These are phyloP conservation scores for Rhodotorula sp. DNA, from an alignment of 1,284 basidiomycete species.

Conservation along the genomic window DNA sequence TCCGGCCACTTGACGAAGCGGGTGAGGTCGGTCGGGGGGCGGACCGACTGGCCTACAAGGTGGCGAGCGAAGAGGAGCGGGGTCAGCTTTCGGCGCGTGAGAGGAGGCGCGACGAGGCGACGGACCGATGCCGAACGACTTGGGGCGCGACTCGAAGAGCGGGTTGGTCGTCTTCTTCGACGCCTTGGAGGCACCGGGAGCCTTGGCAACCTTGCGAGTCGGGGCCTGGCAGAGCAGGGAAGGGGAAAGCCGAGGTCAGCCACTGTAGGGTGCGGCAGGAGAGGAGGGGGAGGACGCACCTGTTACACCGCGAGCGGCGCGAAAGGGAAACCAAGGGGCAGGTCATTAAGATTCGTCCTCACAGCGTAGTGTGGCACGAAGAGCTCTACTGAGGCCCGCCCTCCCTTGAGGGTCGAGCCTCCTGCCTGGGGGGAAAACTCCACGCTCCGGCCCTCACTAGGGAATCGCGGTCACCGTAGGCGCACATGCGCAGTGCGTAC, in stretches of 20 bases:
- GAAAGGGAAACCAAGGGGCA: constrained; percentile 2
- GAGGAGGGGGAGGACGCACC: constrained; percentile 2
- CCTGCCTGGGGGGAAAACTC: constrained; percentile 10
- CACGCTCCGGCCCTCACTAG: constrained; percentile 2
- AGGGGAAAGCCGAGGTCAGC: not conserved
- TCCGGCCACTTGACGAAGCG: constrained; percentile 99
- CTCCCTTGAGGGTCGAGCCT: not conserved
- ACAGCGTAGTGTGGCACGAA: constrained; percentile 13
- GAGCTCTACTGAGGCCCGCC: constrained; percentile 29
- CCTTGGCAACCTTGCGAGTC: constrained; percentile 38
- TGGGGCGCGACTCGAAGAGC: constrained; percentile 85
- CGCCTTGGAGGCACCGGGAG: constrained; percentile 55
- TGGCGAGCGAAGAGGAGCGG: not conserved
- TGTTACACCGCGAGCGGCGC: not conserved
- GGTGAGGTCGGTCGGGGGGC: constrained; percentile 85
- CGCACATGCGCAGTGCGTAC: not conserved
- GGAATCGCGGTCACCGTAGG: constrained; percentile 6
- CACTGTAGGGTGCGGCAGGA: not conserved
- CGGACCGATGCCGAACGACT: constrained; percentile 89
- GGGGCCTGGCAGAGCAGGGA: constrained; percentile 16
- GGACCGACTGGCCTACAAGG: constrained; percentile 82
- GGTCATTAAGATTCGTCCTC: constrained; percentile 37
- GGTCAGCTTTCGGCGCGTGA: not conserved
- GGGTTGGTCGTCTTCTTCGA: constrained; percentile 79
- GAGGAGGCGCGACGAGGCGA: no score